phyloP scores from a whole-genome alignment of 495 filamentous ascomycete genomes.

The Xylaria telfairii region DNA sequence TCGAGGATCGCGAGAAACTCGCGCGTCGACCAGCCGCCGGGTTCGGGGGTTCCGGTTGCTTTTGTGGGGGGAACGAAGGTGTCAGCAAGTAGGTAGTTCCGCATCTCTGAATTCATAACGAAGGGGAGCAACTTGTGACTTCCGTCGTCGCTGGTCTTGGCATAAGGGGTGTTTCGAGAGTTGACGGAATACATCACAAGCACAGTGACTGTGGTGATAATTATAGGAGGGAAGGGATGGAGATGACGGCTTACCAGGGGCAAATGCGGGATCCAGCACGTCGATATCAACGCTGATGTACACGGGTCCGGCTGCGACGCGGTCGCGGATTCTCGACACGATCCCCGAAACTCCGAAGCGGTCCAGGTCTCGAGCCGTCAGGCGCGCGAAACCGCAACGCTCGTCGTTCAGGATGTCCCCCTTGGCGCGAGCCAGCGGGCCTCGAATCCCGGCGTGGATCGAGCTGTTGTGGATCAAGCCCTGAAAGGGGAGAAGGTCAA shows the following conservation, averaged over 20 bases:
- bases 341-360: slow-evolving; percentile 73
- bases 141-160: not conserved
- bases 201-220: not conserved
- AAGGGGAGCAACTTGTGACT: not conserved
- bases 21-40: slow-evolving; percentile 84
- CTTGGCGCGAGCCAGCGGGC: slow-evolving; percentile 67
- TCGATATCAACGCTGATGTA: slow-evolving; percentile 92
- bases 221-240: no score
- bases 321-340: slow-evolving; percentile 73
- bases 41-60: slow-evolving; percentile 86
- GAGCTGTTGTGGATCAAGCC: slow-evolving; percentile 80
- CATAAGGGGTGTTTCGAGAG: not conserved
- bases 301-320: slow-evolving; percentile 74
- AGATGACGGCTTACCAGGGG: slow-evolving; percentile 38
- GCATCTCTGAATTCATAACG: not conserved
- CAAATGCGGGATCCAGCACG: slow-evolving; percentile 77
- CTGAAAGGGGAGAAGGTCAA: slow-evolving; percentile 56
- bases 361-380: slow-evolving; percentile 85
- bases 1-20: slow-evolving; percentile 61
- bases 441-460: slow-evolving; percentile 87
- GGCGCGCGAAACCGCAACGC: slow-evolving; percentile 79
- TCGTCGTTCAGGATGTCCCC: slow-evolving; percentile 83
- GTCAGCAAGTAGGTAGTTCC: not conserved
- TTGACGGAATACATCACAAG: not conserved
- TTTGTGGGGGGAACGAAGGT: not conserved